phyloP scores from a whole-genome alignment of 805 yeast species.

The Pichia pseudocactophila region DNA sequence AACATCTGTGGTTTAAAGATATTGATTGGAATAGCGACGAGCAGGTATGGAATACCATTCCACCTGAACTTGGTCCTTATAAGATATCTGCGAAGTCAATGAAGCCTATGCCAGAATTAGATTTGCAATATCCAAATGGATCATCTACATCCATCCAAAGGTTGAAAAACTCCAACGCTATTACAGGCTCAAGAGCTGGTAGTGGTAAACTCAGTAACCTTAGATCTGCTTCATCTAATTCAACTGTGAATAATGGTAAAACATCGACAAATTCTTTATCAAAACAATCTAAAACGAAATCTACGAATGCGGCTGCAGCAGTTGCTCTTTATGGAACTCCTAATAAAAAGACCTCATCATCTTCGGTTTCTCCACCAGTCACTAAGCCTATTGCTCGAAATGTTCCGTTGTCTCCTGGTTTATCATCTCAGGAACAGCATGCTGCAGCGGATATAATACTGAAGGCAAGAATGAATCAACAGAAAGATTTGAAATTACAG shows the following conservation, averaged over 20 bases:
- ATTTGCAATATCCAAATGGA: conserved; percentile 18
- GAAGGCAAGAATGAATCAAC: conserved; percentile 3
- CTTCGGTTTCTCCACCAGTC: not conserved
- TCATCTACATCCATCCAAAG: conserved; percentile 5
- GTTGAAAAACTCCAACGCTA: conserved; percentile 5
- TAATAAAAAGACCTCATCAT: not conserved
- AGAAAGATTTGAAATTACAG: not conserved
- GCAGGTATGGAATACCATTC: conserved; percentile 47
- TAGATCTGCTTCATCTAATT: conserved; percentile 1
- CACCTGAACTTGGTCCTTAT: conserved; percentile 65
- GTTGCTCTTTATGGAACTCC: not conserved
- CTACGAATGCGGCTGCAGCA: not conserved
- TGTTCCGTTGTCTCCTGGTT: not conserved
- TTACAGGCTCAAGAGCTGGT: too few species aligned
- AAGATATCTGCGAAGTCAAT: conserved; percentile 69
- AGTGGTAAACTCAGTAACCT: too few species aligned
- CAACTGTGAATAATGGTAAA: not conserved
- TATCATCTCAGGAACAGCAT: not conserved
- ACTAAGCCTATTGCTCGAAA: not conserved
- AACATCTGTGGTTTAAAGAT: conserved; percentile 53
- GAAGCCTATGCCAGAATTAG: conserved; percentile 59
- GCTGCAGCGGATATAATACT: conserved; percentile 5
- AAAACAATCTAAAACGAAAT: not conserved
- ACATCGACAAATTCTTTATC: not conserved
- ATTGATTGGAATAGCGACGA: conserved; percentile 46